These are phyloP conservation scores for Pseudozyma hubeiensis DNA, from an alignment of 1,284 basidiomycete genomes.

Conservation along the genomic window DNA sequence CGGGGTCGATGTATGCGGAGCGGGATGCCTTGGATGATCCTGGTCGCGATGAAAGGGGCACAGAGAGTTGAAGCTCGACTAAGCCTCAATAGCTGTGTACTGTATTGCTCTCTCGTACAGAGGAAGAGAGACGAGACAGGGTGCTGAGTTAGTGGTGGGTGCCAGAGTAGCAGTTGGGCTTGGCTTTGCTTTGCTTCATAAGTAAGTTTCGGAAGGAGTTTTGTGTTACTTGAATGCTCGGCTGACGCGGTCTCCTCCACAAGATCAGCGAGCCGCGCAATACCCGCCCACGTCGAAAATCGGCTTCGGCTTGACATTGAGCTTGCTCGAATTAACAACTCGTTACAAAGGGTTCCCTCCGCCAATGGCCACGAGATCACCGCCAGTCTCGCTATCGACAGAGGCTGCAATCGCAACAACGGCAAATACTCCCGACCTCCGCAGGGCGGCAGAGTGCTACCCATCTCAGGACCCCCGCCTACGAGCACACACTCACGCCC, in stretches of 20 bases:
- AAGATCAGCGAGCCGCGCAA: constrained; percentile 6
- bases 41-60: no score
- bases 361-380: no score
- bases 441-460: no score
- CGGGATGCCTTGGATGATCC: not conserved
- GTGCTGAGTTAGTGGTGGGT: not conserved
- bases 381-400: no score
- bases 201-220: constrained; percentile 1
- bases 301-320: not conserved
- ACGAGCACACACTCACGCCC: no score
- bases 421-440: no score
- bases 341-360: no score
- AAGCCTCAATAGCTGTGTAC: not conserved
- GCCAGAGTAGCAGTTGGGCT: not conserved
- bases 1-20: not conserved
- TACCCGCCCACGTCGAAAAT: not conserved
- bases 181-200: not conserved
- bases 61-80: no score
- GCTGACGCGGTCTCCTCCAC: constrained; percentile 18
- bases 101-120: not conserved
- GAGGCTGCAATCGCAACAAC: no score
- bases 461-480: no score
- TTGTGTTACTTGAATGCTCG: constrained; percentile 17
- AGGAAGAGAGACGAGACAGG: not conserved
- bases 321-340: no score